Base-by-base conservation (phyloP, 140 eudicot genomes). In the Senecio squalidus region DNA sequence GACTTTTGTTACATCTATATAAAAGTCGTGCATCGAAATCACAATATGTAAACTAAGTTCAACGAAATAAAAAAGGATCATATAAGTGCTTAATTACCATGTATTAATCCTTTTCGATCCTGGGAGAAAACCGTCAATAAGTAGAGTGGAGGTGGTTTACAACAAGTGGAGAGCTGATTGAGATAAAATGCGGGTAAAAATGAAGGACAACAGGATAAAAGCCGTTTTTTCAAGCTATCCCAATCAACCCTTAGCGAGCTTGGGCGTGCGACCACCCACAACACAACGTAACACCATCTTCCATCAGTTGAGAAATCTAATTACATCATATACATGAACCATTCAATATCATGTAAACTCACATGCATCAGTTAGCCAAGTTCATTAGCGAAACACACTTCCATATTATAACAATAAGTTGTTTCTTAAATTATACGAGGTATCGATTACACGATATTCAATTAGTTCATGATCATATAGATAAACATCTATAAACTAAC, bases 251-350 rank as follows among this genome's bases (percentile, higher is more conserved):
- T 66, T 17, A 44, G 20, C 11, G 87, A 74, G 33, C 62, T 76
- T 36, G 89, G 85, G 6, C 70, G 65, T 15, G 90, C 81, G 13
- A 78, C 72, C 27, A 84, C 89, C 94, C 90, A 84, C 31, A 90
- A 68, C 41, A 90, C 85, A 30, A 90, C 22, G 71, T 86, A 90
- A 65, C 98, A 90, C 98, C 98, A 90, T 55, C 66, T 90, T 44
- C 98, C 95, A 74, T 86, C 95, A 9, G 95, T 86, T 4, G 91
- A 76, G 29, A 80, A 75, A 76, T 85, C 95, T 85, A 55, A 55
- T 28, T 0, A 8, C 39, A 22, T 9, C 62, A 57, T 15, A 48
- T 21, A 22, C 7, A 20, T 23, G 3, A 34, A 38, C 21, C 17
- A 9, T 33, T 56, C 11, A 56, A 33, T 31, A 20, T 8, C 13